These are phyloP conservation scores for Rhizophagus sp. DNA, from an alignment of 192 early-diverging fungal species.

Conservation along the genomic window DNA sequence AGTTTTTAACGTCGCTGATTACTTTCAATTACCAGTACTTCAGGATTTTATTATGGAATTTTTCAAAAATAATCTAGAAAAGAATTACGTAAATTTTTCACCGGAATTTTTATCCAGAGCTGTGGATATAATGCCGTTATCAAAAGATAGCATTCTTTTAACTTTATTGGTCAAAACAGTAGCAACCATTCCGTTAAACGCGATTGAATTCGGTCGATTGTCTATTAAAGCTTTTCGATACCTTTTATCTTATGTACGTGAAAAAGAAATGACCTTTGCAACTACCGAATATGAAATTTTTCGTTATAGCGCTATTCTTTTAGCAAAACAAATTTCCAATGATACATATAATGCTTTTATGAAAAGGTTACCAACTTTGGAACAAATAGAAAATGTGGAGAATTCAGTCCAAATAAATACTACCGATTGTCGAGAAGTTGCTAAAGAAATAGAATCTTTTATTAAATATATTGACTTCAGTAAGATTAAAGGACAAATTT, in stretches of 20 bases:
- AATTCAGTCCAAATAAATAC: no score
- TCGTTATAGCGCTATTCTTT: neutral
- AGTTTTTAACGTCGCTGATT: conserved; percentile 22
- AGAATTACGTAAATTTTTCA: neutral
- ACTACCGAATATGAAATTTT: conserved; percentile 17
- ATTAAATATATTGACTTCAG: neutral
- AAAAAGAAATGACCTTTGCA: neutral
- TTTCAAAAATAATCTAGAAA: neutral
- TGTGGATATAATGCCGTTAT: neutral
- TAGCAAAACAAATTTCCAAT: neutral
- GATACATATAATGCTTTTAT: neutral
- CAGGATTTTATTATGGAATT: neutral
- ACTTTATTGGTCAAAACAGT: neutral
- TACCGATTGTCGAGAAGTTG: neutral
- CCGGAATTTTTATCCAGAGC: neutral
- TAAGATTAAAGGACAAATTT: no score
- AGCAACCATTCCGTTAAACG: neutral
- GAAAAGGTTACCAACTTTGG: neutral
- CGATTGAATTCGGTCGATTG: neutral
- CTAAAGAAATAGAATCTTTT: neutral
- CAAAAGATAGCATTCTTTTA: neutral
- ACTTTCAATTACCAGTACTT: conserved; percentile 6
- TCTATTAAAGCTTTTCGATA: neutral
- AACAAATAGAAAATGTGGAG: neutral
- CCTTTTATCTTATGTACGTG: neutral